These are phyloP conservation scores for Farysia itapuensis DNA, from an alignment of 1,284 basidiomycete genomes.

Conservation along the genomic window DNA sequence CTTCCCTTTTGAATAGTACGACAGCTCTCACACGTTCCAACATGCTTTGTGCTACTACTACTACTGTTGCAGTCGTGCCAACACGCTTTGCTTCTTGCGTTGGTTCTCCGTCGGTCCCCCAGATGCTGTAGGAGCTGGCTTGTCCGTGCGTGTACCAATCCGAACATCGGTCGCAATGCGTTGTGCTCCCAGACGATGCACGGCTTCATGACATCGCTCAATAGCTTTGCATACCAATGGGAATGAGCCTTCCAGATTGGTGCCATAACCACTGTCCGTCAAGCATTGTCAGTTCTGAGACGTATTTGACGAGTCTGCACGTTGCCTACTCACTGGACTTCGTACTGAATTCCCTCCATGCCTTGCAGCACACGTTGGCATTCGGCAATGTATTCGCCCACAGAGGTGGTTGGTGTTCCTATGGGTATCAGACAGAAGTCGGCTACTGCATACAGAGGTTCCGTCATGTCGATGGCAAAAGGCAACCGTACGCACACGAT, in stretches of 20 bases:
- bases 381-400: slow-evolving; percentile 56
- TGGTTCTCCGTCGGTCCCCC: slow-evolving; percentile 51
- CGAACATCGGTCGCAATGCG: slow-evolving; percentile 59
- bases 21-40: too few species aligned
- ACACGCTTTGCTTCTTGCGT: slow-evolving; percentile 56
- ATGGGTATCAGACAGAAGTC: slow-evolving; percentile 57
- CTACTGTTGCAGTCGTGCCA: slow-evolving; percentile 29
- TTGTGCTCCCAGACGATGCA: slow-evolving; percentile 53
- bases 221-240: slow-evolving; percentile 49
- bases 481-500: too few species aligned
- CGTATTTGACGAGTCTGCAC: too few species aligned
- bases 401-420: slow-evolving; percentile 53
- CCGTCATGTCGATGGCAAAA: neutral
- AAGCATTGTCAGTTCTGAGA: neutral
- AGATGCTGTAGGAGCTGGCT: slow-evolving; percentile 18
- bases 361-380: slow-evolving; percentile 54
- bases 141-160: slow-evolving; percentile 54
- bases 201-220: slow-evolving; percentile 54
- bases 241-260: slow-evolving; percentile 56
- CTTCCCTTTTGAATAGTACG: too few species aligned
- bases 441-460: slow-evolving; percentile 35
- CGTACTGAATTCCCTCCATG: slow-evolving; percentile 54
- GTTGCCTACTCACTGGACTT: slow-evolving; percentile 48
- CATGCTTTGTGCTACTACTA: too few species aligned
- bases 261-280: slow-evolving; percentile 53